Percentiles rank a stretch among this genome's conserved stretches.
Conservation (phyloP, 2,329 filamentous ascomycete genomes). For the Colletotrichum eleusines region DNA sequence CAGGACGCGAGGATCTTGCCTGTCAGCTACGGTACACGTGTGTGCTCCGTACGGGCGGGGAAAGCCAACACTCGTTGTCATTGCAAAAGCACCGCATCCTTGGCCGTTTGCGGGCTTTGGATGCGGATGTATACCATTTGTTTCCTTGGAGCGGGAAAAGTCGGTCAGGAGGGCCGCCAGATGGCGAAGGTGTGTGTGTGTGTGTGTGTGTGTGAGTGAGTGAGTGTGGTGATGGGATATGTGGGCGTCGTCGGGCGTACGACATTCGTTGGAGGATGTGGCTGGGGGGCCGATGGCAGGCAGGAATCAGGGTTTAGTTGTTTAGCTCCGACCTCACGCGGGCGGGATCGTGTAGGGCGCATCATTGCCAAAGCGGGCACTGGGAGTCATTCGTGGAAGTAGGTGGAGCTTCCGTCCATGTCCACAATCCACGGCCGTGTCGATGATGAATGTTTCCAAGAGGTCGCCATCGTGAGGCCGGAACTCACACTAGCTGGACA, state of each 20-base stretch:
- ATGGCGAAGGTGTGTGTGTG: constrained; percentile 7
- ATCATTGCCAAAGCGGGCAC: background rate
- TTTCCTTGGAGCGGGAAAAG: background rate
- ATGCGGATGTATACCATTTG: background rate
- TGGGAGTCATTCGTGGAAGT: background rate
- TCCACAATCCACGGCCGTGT: constrained; percentile 3
- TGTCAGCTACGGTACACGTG: constrained; percentile 27
- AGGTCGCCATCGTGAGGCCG: constrained; percentile 3
- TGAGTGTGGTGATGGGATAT: constrained; percentile 1
- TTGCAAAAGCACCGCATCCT: constrained; percentile 20
- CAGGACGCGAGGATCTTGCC: constrained; percentile 24
- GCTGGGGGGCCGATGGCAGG: constrained; percentile 11
- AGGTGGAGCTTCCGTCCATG: background rate
- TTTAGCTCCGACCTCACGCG: constrained; percentile 24
- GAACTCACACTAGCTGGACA: no score
- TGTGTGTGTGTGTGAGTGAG: no score
- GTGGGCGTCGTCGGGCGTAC: constrained; percentile 14
- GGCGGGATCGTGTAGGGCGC: constrained; percentile 16
- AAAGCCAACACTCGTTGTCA: background rate
- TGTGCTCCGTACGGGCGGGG: constrained; percentile 2
- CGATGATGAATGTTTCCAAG: background rate
- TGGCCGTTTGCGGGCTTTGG: background rate
- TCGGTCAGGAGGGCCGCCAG: constrained; percentile 15
- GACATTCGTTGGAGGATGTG: constrained; percentile 32
- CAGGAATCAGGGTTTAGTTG: constrained; percentile 41